Evolutionary conservation across 495 filamentous ascomycete genomes (phyloP), one percentile per base, ranked within the genome.

Genomic region (Xanthoparmelia taractica): DNA sequence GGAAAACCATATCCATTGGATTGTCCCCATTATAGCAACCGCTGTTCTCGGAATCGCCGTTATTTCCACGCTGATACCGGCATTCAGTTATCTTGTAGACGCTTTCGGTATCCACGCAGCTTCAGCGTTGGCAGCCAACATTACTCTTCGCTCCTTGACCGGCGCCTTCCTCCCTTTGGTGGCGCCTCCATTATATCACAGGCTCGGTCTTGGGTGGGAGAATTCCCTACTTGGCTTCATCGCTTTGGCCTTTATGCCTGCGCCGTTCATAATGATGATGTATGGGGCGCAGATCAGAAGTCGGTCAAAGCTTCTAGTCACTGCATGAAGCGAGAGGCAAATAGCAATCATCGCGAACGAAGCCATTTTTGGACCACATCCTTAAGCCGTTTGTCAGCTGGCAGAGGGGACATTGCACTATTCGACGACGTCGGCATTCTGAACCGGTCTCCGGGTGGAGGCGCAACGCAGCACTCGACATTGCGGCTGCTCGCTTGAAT

Each of bases 21-120:
- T 73, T 54, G 68, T 71, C 2, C 73, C 73, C 66, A 74, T 72
- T 11, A 38, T 74, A 23, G 65, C 66, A 2, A 67, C 60, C 0
- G 60, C 65, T 0, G 58, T 67, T 12, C 48, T 55, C 17, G 72
- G 66, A 0, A 33, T 67, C 37, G 72, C 63, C 13, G 66, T 66
- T n/a, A 11, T 58, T 23, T 38, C 47, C 48, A 25, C 80, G 8
- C 80, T 79, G 48, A 17, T 82, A 36, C 77, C 78, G 18, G 76
- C 84, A 58, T 78, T 79, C 58, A 84, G 79, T 0, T 87, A 87
- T 60, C 72, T 84, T 37, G 80, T 87, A 34, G 84, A 87, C 61
- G 77, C 78, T 29, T 85, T 81, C 66, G 73, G 75, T 0, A 67
- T 60, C 0, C 78, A 80, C 31, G 78, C 82, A 0, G 81, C 82